Evolutionary conservation across 2,329 filamentous ascomycete genomes (phyloP).

Genomic region (Sporothrix pseudoabietina): DNA sequence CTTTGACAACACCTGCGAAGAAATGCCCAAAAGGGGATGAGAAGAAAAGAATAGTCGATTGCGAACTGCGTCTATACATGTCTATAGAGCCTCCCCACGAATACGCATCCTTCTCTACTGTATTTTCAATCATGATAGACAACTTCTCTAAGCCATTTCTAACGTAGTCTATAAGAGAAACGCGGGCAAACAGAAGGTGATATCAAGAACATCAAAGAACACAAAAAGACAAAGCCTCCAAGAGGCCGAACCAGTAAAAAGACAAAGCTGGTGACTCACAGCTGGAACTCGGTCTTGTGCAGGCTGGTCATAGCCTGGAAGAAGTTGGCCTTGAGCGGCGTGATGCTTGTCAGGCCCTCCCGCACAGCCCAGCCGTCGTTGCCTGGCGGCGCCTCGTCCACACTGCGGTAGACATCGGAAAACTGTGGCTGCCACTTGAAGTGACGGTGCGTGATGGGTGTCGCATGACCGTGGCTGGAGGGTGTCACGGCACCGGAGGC

Average conservation of each 20-base stretch:
- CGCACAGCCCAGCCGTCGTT: constrained; percentile 94
- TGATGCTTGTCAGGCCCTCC: constrained; percentile 86
- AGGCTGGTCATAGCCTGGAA: constrained; percentile 69
- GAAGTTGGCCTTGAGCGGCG: constrained; percentile 89
- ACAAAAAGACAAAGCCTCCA: not conserved
- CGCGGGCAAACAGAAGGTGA: not conserved
- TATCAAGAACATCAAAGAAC: not conserved
- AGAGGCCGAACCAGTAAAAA: not conserved
- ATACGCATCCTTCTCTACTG: not conserved
- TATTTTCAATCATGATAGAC: not conserved
- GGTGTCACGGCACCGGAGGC: constrained; percentile 43
- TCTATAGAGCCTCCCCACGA: constrained; percentile 29
- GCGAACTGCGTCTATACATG: constrained; percentile 29
- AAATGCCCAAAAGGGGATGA: not conserved
- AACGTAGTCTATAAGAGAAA: not conserved
- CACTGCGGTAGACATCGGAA: constrained; percentile 81
- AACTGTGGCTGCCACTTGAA: constrained; percentile 95
- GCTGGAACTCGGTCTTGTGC: constrained; percentile 71
- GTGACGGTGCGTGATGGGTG: constrained; percentile 64
- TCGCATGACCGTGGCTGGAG: constrained; percentile 3
- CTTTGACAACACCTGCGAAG: not conserved
- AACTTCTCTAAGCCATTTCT: not conserved
- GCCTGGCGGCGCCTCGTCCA: constrained; percentile 75
- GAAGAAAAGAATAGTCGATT: constrained; percentile 18
- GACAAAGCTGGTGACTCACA: constrained; percentile 64